Evolutionary conservation across 441 rosid species (phyloP).

Genomic region (Gossypium trilobum): DNA sequence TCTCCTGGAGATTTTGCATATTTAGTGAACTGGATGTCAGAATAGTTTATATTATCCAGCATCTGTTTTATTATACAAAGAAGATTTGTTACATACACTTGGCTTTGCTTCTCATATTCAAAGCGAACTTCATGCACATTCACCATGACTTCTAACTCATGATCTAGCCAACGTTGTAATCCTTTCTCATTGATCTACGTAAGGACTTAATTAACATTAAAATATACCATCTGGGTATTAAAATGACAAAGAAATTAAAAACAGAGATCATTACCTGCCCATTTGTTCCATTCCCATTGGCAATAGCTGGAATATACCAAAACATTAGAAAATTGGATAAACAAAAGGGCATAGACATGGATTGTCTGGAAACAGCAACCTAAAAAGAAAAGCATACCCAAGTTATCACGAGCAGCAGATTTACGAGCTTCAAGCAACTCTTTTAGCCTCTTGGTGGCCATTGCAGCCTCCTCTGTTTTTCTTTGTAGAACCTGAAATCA

Average conservation of each 20-base stretch:
- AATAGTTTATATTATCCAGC: not conserved
- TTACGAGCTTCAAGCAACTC: slow-evolving; percentile 98
- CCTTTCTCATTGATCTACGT: slow-evolving; percentile 78
- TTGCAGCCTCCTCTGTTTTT: slow-evolving; percentile 98
- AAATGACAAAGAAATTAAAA: not conserved
- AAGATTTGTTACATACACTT: slow-evolving; percentile 56
- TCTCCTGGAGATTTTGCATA: slow-evolving; percentile 46
- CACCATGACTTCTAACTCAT: slow-evolving; percentile 96
- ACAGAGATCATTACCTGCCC: slow-evolving; percentile 56
- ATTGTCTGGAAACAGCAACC: slow-evolving; percentile 10
- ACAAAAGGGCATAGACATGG: not conserved
- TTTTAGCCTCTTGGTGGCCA: slow-evolving; percentile 95
- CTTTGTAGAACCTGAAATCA: slow-evolving; percentile 83
- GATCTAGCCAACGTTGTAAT: slow-evolving; percentile 87
- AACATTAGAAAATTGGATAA: slow-evolving; percentile 25
- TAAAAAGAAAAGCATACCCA: slow-evolving; percentile 33
- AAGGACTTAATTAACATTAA: slow-evolving; percentile 14
- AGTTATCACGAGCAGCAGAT: slow-evolving; percentile 65
- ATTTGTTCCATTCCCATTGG: slow-evolving; percentile 67
- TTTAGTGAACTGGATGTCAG: slow-evolving; percentile 3
- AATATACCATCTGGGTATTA: not conserved
- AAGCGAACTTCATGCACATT: slow-evolving; percentile 96
- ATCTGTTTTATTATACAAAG: slow-evolving; percentile 5
- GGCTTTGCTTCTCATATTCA: slow-evolving; percentile 96
- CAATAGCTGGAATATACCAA: slow-evolving; percentile 42